phyloP scores from a whole-genome alignment of 805 yeast species.

The Pichia ethanolica region DNA sequence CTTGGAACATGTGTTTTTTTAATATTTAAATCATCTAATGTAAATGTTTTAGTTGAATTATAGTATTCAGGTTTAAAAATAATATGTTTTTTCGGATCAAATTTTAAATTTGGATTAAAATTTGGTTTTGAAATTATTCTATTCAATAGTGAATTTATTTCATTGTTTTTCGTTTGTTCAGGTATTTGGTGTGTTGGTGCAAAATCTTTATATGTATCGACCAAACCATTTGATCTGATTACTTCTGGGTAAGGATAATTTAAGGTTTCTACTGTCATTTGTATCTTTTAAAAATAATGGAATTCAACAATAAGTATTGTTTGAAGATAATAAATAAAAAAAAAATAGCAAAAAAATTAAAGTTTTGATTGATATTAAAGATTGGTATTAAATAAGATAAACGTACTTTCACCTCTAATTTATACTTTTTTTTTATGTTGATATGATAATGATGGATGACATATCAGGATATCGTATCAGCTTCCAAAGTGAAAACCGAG shows the following conservation, averaged over 20 bases:
- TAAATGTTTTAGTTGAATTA: constrained; percentile 30
- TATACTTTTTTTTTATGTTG: no score
- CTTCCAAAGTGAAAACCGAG: no score
- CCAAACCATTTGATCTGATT: constrained; percentile 4
- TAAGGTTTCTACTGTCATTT: background rate
- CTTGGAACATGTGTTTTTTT: constrained; percentile 30
- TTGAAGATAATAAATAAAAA: no score
- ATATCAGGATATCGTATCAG: no score
- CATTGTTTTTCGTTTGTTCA: constrained; percentile 21
- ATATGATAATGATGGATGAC: no score
- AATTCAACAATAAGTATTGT: no score
- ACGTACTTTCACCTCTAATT: no score
- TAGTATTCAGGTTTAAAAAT: constrained; percentile 26
- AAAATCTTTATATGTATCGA: constrained; percentile 6
- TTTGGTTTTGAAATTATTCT: constrained; percentile 17
- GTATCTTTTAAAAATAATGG: no score
- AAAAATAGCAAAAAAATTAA: no score
- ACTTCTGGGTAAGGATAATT: constrained; percentile 9
- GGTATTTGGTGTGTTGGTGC: constrained; percentile 15
- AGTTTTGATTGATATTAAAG: no score
- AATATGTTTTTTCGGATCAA: constrained; percentile 33
- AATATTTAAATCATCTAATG: constrained; percentile 32
- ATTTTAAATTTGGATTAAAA: constrained; percentile 24
- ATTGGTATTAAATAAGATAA: no score
- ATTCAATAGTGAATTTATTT: constrained; percentile 15